Evolutionary conservation across 345 rosid species (phyloP).

Genomic region (Hibiscus trionum): DNA sequence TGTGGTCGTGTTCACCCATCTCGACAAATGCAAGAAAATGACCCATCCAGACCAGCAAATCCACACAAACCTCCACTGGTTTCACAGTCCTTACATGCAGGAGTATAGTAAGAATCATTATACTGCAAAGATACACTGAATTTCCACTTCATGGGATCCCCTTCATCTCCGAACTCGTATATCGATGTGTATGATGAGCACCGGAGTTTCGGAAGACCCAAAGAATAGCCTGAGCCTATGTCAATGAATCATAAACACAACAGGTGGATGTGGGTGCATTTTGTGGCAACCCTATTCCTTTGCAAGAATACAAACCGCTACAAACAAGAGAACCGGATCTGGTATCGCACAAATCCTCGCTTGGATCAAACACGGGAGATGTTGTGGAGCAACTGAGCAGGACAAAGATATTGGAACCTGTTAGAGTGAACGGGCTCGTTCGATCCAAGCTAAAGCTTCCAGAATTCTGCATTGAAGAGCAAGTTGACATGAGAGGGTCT

Average conservation of each 20-base stretch:
- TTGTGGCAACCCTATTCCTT: slow-evolving; percentile 52
- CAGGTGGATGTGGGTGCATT: slow-evolving; percentile 46
- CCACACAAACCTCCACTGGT: slow-evolving; percentile 59
- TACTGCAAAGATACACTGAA: slow-evolving; percentile 47
- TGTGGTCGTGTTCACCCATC: slow-evolving; percentile 46
- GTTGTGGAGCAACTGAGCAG: slow-evolving; percentile 55
- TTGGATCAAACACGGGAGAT: slow-evolving; percentile 51
- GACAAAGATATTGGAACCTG: slow-evolving; percentile 38
- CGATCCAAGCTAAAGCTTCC: slow-evolving; percentile 51
- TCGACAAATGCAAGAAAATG: slow-evolving; percentile 56
- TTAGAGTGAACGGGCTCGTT: slow-evolving; percentile 44
- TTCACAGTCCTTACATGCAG: slow-evolving; percentile 48
- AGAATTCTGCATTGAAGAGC: slow-evolving; percentile 54
- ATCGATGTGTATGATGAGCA: slow-evolving; percentile 53
- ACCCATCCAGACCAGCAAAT: slow-evolving; percentile 40
- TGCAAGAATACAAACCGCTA: slow-evolving; percentile 54
- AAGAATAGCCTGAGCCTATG: slow-evolving; percentile 32
- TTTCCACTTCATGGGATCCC: slow-evolving; percentile 57
- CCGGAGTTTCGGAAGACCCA: slow-evolving; percentile 64
- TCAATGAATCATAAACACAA: slow-evolving; percentile 52
- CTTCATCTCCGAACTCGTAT: slow-evolving; percentile 44
- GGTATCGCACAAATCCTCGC: slow-evolving; percentile 37
- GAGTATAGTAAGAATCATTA: slow-evolving; percentile 33
- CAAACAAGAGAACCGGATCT: slow-evolving; percentile 54
- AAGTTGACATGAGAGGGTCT: slow-evolving; percentile 62